Evolutionary conservation across 495 filamentous ascomycete genomes (phyloP).

Genomic region (Bacidia gigantensis): DNA sequence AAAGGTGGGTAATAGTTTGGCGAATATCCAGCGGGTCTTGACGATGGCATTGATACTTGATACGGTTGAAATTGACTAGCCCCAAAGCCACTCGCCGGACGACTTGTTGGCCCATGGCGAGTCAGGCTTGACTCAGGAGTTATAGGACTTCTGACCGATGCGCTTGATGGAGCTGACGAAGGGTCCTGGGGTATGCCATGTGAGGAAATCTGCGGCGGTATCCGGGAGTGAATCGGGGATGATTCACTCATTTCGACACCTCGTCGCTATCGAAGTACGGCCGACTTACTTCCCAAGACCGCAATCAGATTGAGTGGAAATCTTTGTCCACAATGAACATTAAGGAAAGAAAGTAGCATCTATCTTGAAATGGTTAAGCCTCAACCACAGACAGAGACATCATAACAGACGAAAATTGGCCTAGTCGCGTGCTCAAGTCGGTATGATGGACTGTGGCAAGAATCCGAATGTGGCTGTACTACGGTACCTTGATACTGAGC

Average conservation of each 20-base stretch:
- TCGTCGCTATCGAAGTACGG: not conserved
- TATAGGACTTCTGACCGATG: constrained; percentile 30
- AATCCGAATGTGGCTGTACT: not conserved
- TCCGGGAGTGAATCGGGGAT: constrained; percentile 2
- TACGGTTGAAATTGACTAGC: constrained; percentile 8
- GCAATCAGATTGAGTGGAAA: not conserved
- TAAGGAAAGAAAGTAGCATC: not conserved
- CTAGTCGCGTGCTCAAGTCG: not conserved
- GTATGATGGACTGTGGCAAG: not conserved
- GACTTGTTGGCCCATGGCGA: constrained; percentile 11
- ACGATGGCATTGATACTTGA: constrained; percentile 4
- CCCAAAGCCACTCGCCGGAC: constrained; percentile 14
- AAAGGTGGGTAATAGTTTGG: constrained; percentile 10
- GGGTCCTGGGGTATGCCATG: constrained; percentile 3
- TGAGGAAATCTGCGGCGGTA: constrained; percentile 9
- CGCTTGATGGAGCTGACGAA: constrained; percentile 36
- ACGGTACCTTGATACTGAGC: not conserved
- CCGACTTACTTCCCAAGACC: not conserved
- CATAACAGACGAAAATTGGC: not conserved
- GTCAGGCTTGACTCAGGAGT: constrained; percentile 12
- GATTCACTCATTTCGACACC: constrained; percentile 11
- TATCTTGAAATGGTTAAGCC: not conserved
- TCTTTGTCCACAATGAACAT: not conserved
- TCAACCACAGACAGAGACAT: not conserved
- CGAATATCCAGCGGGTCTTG: constrained; percentile 13